A percentile compares a stretch with the other conserved stretches of the same genome.
Evolutionary conservation across 805 yeast genomes (phyloP).

Genomic region (Lipomyces lipofer): DNA sequence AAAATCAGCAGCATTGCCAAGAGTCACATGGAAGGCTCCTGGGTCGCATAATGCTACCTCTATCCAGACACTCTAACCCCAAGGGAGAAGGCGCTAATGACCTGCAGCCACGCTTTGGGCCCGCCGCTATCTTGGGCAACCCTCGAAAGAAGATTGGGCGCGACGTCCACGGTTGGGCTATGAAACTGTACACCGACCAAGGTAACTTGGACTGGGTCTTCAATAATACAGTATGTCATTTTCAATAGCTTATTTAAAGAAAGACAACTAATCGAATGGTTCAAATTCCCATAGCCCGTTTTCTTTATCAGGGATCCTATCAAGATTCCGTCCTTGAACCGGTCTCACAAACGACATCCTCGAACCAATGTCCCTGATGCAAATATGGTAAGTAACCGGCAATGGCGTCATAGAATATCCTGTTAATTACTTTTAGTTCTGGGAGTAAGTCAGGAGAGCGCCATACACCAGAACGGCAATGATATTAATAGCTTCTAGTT

Average conservation of each 20-base stretch:
- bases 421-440: not conserved
- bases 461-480: not conserved
- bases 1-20: not conserved
- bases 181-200: slow-evolving; percentile 78
- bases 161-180: slow-evolving; percentile 85
- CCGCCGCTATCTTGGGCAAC: no score
- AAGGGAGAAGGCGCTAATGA: no score
- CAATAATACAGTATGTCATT: slow-evolving; percentile 57
- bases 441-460: not conserved
- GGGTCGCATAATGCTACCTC: slow-evolving; percentile 1
- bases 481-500: slow-evolving; percentile 40
- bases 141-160: no score
- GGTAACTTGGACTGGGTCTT: slow-evolving; percentile 83
- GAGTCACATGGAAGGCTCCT: not conserved
- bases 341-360: slow-evolving; percentile 86
- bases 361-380: slow-evolving; percentile 76
- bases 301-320: slow-evolving; percentile 83
- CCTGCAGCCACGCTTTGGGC: no score
- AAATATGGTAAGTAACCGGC: slow-evolving; percentile 69
- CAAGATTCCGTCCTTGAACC: slow-evolving; percentile 85
- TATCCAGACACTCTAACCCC: not conserved
- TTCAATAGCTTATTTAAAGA: not conserved
- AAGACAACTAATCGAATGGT: not conserved
- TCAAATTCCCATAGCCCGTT: slow-evolving; percentile 48
- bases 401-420: not conserved